Base-by-base conservation (phyloP, 495 filamentous ascomycete species). In the Aspergillus bertholletiae region DNA sequence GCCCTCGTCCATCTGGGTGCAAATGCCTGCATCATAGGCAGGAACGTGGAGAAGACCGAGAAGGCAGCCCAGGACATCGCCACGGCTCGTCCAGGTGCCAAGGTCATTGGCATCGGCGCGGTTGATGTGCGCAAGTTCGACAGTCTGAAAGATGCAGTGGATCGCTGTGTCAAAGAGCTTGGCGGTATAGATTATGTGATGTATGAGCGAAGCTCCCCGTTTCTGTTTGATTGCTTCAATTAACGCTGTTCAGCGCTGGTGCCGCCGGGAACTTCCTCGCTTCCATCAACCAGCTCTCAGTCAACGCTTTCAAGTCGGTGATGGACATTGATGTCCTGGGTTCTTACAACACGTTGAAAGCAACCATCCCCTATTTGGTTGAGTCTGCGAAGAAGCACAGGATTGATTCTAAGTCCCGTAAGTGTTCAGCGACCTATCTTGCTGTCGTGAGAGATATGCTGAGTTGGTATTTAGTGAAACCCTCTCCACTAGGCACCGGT, bases 211-310 rank as follows among this genome's bases (percentile, higher is more conserved):
- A 17, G 6, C 7, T 49, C 30, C 12, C 30, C 43, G 5, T 7
- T 6, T 48, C 18, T 18, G 12, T 18, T 20, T 28, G 20, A 37
- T 21, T 35, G 32, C 21, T n/a, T 13, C n/a, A 54, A 37, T 56
- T 68, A 43, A 63, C 24, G 13, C 40, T 35, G 23, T 49, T 3
- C 60, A 96, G 90, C 67, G 92, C 92, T 34, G 94, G 94, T 46
- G 94, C 94, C 26, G 94, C 94, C 12, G 94, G 94, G 30, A 98
- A 98, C 71, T 98, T 98, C 78, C 81, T 98, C 21, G 87, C 93
- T 6, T 87, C 93, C 1, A 89, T 97, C 59, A 75, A 85, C 21
- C 86, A 87, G 54, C 80, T 97, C 3, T 88, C 82, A 2, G 71
- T 87, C 41, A 97, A 97, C 65, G 94, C 89, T 17, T 96, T 98